Conservation (phyloP, 495 filamentous ascomycete genomes). For the Aspergillus sclerotioniger region DNA sequence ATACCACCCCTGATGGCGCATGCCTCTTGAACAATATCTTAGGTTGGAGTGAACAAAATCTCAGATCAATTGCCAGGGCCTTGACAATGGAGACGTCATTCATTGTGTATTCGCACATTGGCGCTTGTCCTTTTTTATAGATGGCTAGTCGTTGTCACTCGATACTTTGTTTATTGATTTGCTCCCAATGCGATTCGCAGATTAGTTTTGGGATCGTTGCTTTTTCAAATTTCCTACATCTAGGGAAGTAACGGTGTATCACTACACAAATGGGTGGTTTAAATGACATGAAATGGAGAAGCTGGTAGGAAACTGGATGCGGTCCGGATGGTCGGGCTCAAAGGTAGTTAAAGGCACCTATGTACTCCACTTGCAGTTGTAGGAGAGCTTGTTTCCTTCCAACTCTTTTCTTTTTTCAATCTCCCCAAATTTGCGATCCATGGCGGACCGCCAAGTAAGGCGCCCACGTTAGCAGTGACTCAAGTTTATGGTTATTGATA, state of each 20-base stretch:
- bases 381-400: not conserved
- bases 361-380: not conserved
- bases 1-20: too few relatives aligned
- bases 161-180: too few relatives aligned
- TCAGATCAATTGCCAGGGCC: not conserved
- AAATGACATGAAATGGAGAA: too few relatives aligned
- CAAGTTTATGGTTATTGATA: not conserved
- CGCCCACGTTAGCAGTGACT: conserved; percentile 2
- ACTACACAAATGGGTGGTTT: too few relatives aligned
- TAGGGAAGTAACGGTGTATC: not conserved
- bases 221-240: not conserved
- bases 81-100: not conserved
- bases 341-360: not conserved
- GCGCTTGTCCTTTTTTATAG: not conserved
- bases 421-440: conserved; percentile 6
- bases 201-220: not conserved
- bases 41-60: not conserved
- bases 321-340: not conserved
- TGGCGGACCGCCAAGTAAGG: conserved; percentile 5
- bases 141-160: not conserved
- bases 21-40: not conserved
- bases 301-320: too few relatives aligned
- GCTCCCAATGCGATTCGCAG: too few relatives aligned
- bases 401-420: conserved; percentile 1
- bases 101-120: not conserved